These are phyloP conservation scores for Aschersonia sp. DNA, from an alignment of 2,329 filamentous ascomycete species.

Conservation along the genomic window DNA sequence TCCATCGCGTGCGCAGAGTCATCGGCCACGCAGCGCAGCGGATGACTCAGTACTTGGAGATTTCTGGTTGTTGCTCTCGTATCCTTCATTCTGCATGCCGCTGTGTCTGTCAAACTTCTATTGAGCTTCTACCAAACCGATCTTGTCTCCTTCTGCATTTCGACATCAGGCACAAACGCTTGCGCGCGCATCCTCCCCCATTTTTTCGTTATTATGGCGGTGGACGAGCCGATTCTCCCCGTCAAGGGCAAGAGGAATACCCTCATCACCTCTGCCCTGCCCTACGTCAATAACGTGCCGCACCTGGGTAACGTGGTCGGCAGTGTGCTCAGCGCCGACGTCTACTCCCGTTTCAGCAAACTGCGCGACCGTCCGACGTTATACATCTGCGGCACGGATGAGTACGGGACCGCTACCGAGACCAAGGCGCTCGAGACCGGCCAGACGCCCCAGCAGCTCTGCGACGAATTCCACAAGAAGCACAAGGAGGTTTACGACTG, in stretches of 20 bases:
- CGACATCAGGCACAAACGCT: neutral
- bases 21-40: too few relatives aligned
- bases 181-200: neutral
- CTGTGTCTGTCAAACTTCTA: too few relatives aligned
- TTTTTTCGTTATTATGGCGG: conserved; percentile 3
- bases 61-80: too few relatives aligned
- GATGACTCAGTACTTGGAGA: too few relatives aligned
- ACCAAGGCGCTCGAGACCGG: conserved; percentile 88
- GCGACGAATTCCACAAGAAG: conserved; percentile 81
- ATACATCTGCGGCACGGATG: conserved; percentile 71
- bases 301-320: conserved; percentile 85
- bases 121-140: too few relatives aligned
- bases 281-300: conserved; percentile 62
- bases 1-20: too few relatives aligned
- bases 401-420: conserved; percentile 93
- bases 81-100: too few relatives aligned
- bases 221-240: conserved; percentile 37
- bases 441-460: conserved; percentile 68
- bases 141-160: too few relatives aligned
- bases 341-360: conserved; percentile 71
- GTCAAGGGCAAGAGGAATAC: conserved; percentile 68
- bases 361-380: conserved; percentile 66
- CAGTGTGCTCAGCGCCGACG: conserved; percentile 76
- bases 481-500: conserved; percentile 89
- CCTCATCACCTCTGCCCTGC: conserved; percentile 80